Evolutionary conservation across 768 basidiomycete genomes (phyloP).

Genomic region (Phylloporus sp.): DNA sequence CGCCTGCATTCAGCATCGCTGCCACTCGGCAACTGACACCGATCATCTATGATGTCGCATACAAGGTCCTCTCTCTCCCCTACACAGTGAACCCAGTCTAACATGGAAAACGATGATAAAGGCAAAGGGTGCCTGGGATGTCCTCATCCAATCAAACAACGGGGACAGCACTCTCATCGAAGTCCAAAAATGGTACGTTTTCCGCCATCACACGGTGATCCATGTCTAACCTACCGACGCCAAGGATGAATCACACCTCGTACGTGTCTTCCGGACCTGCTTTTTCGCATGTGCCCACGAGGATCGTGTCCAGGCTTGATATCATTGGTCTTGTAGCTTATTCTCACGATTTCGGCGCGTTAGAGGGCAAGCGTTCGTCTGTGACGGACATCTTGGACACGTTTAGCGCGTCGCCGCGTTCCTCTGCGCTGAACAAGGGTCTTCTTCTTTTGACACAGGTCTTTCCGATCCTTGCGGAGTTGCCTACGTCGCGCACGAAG

Average conservation of each 20-base stretch:
- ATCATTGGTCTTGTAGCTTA: slow-evolving; percentile 58
- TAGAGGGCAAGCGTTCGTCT: slow-evolving; percentile 44
- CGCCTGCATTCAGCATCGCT: slow-evolving; percentile 37
- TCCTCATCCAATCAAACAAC: slow-evolving; percentile 11
- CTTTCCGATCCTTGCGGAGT: slow-evolving; percentile 33
- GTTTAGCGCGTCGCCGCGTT: slow-evolving; percentile 20
- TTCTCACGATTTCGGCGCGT: slow-evolving; percentile 51
- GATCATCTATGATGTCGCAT: slow-evolving; percentile 40
- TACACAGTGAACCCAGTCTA: no score
- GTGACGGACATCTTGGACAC: slow-evolving; percentile 41
- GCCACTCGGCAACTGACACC: slow-evolving; percentile 35
- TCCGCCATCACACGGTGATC: neutral
- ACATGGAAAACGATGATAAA: slow-evolving; percentile 7
- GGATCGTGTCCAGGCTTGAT: slow-evolving; percentile 51
- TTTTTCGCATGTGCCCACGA: neutral
- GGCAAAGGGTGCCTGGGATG: slow-evolving; percentile 31
- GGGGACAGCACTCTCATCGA: slow-evolving; percentile 29
- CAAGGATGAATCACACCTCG: slow-evolving; percentile 36
- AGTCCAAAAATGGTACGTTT: slow-evolving; percentile 31
- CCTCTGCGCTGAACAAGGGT: slow-evolving; percentile 26
- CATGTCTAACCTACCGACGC: neutral
- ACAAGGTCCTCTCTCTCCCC: slow-evolving; percentile 28
- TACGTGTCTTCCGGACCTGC: slow-evolving; percentile 4
- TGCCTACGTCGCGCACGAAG: slow-evolving; percentile 37
- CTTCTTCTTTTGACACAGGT: slow-evolving; percentile 35